Evolutionary conservation across 495 filamentous ascomycete genomes (phyloP).

Genomic region (Penicillium subrubescens): DNA sequence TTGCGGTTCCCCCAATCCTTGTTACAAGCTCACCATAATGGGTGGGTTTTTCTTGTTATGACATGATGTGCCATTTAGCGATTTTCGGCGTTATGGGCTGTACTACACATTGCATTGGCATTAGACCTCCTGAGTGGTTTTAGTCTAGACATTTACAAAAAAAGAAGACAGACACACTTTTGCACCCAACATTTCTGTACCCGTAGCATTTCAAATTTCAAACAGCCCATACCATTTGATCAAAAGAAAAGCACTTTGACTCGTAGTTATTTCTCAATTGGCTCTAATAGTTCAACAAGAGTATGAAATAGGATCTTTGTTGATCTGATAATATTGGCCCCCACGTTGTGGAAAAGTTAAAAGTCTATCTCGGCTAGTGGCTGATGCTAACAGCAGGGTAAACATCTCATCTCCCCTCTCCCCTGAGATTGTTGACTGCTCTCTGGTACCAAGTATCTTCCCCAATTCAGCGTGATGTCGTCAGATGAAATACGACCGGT

Average conservation of each 20-base stretch:
- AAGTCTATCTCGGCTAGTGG: neutral
- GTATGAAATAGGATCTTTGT: neutral
- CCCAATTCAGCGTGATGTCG: neutral
- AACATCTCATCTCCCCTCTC: neutral
- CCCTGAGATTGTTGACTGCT: neutral
- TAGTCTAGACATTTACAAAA: neutral
- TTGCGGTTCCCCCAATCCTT: conserved; percentile 40
- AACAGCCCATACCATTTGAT: no score
- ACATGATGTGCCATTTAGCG: conserved; percentile 1
- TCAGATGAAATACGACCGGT: neutral
- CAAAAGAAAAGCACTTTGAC: no score
- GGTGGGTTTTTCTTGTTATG: neutral
- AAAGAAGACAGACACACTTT: no score
- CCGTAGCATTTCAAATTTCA: no score
- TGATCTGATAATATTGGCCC: neutral
- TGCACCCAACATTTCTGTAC: no score
- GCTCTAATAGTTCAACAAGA: neutral
- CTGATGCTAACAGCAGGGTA: neutral
- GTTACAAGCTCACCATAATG: conserved; percentile 36
- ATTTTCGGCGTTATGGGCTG: neutral
- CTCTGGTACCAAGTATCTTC: neutral
- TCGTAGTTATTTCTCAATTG: neutral
- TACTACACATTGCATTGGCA: neutral
- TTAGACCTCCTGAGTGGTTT: neutral
- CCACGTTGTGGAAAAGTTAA: neutral